These are phyloP conservation scores for Geotrichum australiense DNA, from an alignment of 1,139 yeast species.

Conservation along the genomic window DNA sequence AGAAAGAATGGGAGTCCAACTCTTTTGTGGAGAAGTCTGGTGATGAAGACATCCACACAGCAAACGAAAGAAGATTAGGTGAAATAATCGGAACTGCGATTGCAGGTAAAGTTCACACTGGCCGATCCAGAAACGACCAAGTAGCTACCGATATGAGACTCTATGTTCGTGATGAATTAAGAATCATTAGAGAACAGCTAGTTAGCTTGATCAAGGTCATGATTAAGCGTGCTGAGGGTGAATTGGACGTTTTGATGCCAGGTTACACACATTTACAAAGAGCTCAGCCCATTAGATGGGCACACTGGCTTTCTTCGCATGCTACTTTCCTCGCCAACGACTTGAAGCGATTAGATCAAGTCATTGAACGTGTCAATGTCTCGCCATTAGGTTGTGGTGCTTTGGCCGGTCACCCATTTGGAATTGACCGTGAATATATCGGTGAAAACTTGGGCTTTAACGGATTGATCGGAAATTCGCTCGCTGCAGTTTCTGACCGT, in stretches of 20 bases:
- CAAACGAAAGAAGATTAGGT: conserved; percentile 95
- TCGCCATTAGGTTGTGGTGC: conserved; percentile 98
- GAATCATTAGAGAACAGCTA: conserved; percentile 51
- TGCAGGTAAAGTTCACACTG: conserved; percentile 97
- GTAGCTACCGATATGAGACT: conserved; percentile 98
- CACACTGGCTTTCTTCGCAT: conserved; percentile 92
- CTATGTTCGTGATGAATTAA: conserved; percentile 74
- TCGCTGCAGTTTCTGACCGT: conserved; percentile 93
- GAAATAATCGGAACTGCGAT: conserved; percentile 89
- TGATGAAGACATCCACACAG: conserved; percentile 98
- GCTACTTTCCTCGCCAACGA: conserved; percentile 94
- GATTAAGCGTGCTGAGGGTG: conserved; percentile 68
- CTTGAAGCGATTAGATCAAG: conserved; percentile 72
- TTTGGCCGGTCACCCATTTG: conserved; percentile 97
- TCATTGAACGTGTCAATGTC: conserved; percentile 73
- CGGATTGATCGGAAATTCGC: conserved; percentile 87
- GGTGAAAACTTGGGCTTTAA: conserved; percentile 73
- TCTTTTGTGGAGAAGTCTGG: conserved; percentile 78
- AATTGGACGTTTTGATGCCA: conserved; percentile 92
- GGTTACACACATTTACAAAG: conserved; percentile 98
- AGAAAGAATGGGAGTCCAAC: conserved; percentile 73
- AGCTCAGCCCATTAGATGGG: conserved; percentile 99
- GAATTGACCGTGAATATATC: conserved; percentile 86
- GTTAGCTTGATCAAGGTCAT: conserved; percentile 59
- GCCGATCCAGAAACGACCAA: conserved; percentile 96